Base-by-base conservation (phyloP, 106 monocot genomes). In the Platanthera guangdongensis region DNA sequence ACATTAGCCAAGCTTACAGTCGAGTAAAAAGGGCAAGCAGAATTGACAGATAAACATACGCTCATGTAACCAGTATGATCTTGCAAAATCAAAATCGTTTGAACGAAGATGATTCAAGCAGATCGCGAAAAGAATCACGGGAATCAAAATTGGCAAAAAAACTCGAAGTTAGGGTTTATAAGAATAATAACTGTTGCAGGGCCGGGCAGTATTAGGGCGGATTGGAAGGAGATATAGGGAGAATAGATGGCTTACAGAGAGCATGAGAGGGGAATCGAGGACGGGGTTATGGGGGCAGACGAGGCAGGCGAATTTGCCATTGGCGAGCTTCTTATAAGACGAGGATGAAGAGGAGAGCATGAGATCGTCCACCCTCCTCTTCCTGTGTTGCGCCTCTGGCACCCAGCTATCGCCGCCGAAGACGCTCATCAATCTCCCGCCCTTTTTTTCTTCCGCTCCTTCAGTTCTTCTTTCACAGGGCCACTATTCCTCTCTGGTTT, bases 381-480 rank as follows among this genome's bases (percentile, higher is more conserved):
- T 93, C 64, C 93, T 67, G 5, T 88, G 74, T 16, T 86, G 88
- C 52, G 90, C 88, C 71, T 93, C 93, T 52, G 81, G 62, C 30
- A 82, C 86, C 93, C 90, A 93, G 84, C 84, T 93, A 46, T 93
- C 90, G 4, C 93, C 93, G 71, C 93, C 90, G 73, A 86, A 93
- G 53, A 79, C 90, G 81, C 90, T 93, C 93, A 90, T 90, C 32
- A 14, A 68, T 14, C 39, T 19, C 46, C 9, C 62, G 19, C 6
- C 6, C 62, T 1, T 6, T 63, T 7, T 1, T 25, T 21, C 22
- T 9, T 8, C 62, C 7, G 5, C 9, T 22, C 62, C 21, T 55
- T 16, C 9, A 0, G 15, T 54, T 19, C 19, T 25, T 63, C 62
- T 55, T 2, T 25, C 62, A 8, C 21, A 21, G 6, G 22, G 22